A percentile compares a stretch with the other conserved stretches of the same genome.
Conservation (phyloP, 768 basidiomycete genomes). For the Lactarius evosmus region DNA sequence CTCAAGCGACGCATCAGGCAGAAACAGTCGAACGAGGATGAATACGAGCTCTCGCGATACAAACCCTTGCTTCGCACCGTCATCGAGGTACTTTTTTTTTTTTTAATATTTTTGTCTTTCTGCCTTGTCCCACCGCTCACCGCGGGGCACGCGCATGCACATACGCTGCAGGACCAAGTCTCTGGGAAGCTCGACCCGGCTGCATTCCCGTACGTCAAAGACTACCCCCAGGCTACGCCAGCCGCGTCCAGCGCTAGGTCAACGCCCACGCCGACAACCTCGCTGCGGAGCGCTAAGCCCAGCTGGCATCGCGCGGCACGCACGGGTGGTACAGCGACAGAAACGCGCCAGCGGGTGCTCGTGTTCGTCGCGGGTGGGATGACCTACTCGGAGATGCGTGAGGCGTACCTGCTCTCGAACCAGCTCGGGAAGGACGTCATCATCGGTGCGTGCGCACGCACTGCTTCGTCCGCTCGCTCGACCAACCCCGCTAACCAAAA, state of each 20-base stretch:
- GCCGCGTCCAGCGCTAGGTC: conserved; percentile 51
- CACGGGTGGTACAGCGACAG: conserved; percentile 41
- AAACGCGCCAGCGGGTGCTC: conserved; percentile 70
- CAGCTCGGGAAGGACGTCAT: conserved; percentile 82
- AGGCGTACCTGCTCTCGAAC: conserved; percentile 76
- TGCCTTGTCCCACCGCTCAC: conserved; percentile 5
- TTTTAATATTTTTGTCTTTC: no score
- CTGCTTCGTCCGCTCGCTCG: no score
- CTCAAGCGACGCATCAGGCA: conserved; percentile 79
- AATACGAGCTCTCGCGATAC: conserved; percentile 94
- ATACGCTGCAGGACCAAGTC: conserved; percentile 73
- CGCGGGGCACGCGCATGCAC: not conserved
- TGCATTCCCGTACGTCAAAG: conserved; percentile 88
- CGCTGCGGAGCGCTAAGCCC: conserved; percentile 85
- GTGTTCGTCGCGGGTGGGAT: conserved; percentile 94
- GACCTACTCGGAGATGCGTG: conserved; percentile 93
- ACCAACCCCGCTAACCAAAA: not conserved
- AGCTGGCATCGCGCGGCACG: conserved; percentile 82
- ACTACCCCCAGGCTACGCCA: conserved; percentile 57
- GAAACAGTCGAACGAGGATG: conserved; percentile 73
- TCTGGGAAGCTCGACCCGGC: conserved; percentile 71
- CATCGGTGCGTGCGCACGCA: conserved; percentile 87
- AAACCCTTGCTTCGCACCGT: conserved; percentile 79
- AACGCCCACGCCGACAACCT: conserved; percentile 44
- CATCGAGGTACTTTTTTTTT: conserved; percentile 89